phyloP scores from a whole-genome alignment of 192 early-diverging fungal species.

The Coemansia sp. region DNA sequence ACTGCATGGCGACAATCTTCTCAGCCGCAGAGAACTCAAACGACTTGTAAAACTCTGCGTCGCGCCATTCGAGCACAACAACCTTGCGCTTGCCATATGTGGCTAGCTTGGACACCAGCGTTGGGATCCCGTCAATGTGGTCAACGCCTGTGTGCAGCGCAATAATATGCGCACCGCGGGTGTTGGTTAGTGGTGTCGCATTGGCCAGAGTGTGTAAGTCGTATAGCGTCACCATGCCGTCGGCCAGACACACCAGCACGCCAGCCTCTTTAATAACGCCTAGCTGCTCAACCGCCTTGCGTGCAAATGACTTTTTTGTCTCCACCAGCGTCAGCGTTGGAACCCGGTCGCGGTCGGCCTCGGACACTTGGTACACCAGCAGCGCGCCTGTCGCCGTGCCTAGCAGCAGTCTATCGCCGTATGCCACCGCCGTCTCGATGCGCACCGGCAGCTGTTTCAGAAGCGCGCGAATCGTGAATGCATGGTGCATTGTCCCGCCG shows the following conservation, averaged over 20 bases:
- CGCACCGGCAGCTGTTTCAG: conserved; percentile 69
- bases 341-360: conserved; percentile 18
- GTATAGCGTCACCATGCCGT: conserved; percentile 70
- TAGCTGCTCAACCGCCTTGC: conserved; percentile 69
- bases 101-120: conserved; percentile 70
- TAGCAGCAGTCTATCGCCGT: conserved; percentile 70
- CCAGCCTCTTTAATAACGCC: conserved; percentile 74
- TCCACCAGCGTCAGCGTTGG: conserved; percentile 60
- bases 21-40: conserved; percentile 74
- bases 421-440: conserved; percentile 70
- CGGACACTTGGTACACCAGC: conserved; percentile 64
- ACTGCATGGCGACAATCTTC: conserved; percentile 71
- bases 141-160: conserved; percentile 73
- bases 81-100: conserved; percentile 72
- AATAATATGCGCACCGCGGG: conserved; percentile 75
- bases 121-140: conserved; percentile 63
- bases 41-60: conserved; percentile 69
- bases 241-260: conserved; percentile 70
- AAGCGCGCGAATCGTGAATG: conserved; percentile 72
- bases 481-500: conserved; percentile 66
- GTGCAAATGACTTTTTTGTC: conserved; percentile 69
- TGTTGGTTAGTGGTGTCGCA: conserved; percentile 65
- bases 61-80: conserved; percentile 72
- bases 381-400: conserved; percentile 69
- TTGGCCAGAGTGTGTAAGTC: conserved; percentile 71